Evolutionary conservation across 202 grass and related monocot species (phyloP).

Genomic region (Zizania palustris): DNA sequence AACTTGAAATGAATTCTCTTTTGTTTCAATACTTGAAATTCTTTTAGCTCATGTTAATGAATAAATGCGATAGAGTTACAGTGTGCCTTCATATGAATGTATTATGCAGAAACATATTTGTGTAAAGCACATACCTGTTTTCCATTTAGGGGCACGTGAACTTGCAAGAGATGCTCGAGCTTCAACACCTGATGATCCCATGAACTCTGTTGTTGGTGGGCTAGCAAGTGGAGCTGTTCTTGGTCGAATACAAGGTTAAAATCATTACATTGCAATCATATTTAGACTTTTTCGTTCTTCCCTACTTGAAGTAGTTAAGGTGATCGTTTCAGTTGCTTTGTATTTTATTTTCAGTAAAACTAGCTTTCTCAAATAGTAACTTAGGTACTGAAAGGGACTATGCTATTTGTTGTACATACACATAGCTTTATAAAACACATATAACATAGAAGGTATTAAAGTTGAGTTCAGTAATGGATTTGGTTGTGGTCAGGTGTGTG

Average conservation of each 20-base stretch:
- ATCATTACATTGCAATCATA: slow-evolving; percentile 11
- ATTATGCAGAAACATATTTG: slow-evolving; percentile 5
- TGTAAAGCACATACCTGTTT: slow-evolving; percentile 18
- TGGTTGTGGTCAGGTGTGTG: neutral
- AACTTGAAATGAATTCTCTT: neutral
- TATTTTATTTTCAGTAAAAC: neutral
- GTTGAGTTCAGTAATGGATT: neutral
- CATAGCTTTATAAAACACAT: too few relatives aligned
- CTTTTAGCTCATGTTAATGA: slow-evolving; percentile 11
- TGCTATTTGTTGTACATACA: too few relatives aligned
- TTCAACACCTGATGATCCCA: slow-evolving; percentile 70
- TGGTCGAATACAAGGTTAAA: slow-evolving; percentile 86
- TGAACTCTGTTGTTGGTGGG: slow-evolving; percentile 87
- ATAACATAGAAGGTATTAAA: too few relatives aligned
- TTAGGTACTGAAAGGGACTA: too few relatives aligned
- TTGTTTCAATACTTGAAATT: slow-evolving; percentile 17
- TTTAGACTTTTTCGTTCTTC: slow-evolving; percentile 24
- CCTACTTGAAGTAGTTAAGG: neutral
- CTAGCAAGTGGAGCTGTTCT: slow-evolving; percentile 86
- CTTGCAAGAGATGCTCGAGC: slow-evolving; percentile 89
- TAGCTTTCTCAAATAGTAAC: neutral
- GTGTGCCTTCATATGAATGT: neutral
- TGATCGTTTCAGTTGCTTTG: neutral
- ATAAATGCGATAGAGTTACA: neutral
- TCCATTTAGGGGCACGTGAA: slow-evolving; percentile 70